Evolutionary conservation across 192 early-diverging fungal genomes (phyloP), one percentile per base, ranked within the genome.

Genomic region (Funneliformis mosseae): DNA sequence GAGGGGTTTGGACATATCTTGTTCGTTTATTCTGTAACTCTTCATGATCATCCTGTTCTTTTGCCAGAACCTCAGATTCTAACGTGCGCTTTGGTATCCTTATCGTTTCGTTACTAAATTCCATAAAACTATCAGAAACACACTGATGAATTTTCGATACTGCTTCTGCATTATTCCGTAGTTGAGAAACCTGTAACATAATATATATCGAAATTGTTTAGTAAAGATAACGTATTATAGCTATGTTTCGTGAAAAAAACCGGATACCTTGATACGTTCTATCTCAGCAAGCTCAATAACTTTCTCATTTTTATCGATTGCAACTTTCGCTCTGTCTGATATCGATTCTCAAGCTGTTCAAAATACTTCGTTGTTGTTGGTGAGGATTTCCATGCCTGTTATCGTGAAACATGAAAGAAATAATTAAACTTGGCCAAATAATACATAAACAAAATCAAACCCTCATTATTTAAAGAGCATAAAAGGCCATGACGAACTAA

Each of bases 401-500:
- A 62, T 70, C n/a, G 38, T 80, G 59, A 43, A 80, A 50, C 23
- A 8, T 59, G 33, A 41, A 69, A 73, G 48, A 41, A 73, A 74
- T 33, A 25, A 71, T 33, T 76, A n/a, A 38, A 74, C 48, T 76
- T 28, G 11, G 11, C 0, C 12, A n/a, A n/a, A 60, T 75, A 45
- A 60, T 60, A 60, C 11, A 76, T 62, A 76, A 76, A 25, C 1
- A 18, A 23, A 45, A 72, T 21, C 8, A 1, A 72, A 45, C 11
- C 8, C 28, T 61, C 50, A 67, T 50, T 55, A 48, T 41, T 2
- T 73, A 28, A 72, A 76, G 16, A 76, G 16, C 25, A 74, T 5
- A 80, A 5, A 80, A 16, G 72, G 70, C 48, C 70, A 75, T 81
- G 60, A 14, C 72, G 39, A 81, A 81, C 72, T 0, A 75, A 81